phyloP scores from a whole-genome alignment of 306 rosid species.

The Nissolia schottii region DNA sequence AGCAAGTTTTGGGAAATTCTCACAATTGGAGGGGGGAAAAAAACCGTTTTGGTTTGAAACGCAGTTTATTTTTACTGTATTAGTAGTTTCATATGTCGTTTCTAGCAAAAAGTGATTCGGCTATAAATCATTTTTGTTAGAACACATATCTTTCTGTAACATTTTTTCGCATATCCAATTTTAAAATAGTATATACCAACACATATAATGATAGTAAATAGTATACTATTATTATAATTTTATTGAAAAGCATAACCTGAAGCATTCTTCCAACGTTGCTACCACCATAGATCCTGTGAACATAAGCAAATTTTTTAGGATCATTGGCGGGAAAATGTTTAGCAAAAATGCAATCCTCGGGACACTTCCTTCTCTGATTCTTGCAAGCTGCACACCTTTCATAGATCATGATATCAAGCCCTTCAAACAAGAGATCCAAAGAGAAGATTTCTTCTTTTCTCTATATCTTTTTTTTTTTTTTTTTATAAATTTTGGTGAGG shows the following conservation, averaged over 20 bases:
- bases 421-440: constrained; percentile 17
- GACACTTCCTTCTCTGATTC: constrained; percentile 67
- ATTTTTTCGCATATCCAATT: too few relatives aligned
- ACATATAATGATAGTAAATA: background rate
- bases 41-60: too few relatives aligned
- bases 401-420: constrained; percentile 20
- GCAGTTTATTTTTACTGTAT: too few relatives aligned
- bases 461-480: constrained; percentile 10
- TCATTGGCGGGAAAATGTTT: constrained; percentile 65
- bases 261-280: constrained; percentile 75
- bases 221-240: background rate
- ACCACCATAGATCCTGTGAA: constrained; percentile 74
- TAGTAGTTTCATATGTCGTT: too few relatives aligned
- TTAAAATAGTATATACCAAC: background rate
- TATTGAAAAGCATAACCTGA: constrained; percentile 40
- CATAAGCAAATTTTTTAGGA: constrained; percentile 68
- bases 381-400: constrained; percentile 76
- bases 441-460: constrained; percentile 20
- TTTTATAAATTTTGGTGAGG: background rate
- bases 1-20: too few relatives aligned
- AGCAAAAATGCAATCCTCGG: constrained; percentile 66
- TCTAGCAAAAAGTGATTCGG: too few relatives aligned
- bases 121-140: too few relatives aligned
- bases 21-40: too few relatives aligned
- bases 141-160: background rate